Conservation (phyloP, 75 land plant species). For the Larix kaempferi region DNA sequence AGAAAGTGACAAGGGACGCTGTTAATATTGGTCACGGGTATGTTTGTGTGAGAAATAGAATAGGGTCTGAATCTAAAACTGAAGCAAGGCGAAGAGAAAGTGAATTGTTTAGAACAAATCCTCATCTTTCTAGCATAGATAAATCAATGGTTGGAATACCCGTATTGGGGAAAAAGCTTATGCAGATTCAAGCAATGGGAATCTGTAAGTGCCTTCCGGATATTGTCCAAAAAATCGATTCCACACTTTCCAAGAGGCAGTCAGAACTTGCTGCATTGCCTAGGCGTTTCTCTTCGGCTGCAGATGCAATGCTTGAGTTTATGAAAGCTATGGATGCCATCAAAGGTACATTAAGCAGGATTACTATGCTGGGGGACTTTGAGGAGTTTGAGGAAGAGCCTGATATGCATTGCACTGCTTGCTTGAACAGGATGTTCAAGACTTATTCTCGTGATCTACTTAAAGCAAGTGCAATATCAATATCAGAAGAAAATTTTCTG, state of each 20-base stretch:
- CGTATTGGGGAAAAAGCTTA: slow-evolving; percentile 15
- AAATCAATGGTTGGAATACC: slow-evolving; percentile 29
- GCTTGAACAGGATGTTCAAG: slow-evolving; percentile 12
- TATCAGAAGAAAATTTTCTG: not conserved
- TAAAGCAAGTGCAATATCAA: not conserved
- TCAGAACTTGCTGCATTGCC: slow-evolving; percentile 15
- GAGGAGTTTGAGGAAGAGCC: slow-evolving; percentile 12
- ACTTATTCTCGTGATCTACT: slow-evolving; percentile 13
- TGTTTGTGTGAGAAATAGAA: slow-evolving; percentile 30
- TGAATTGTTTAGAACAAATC: slow-evolving; percentile 20
- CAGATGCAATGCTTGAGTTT: slow-evolving; percentile 19
- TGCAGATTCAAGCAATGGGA: slow-evolving; percentile 23
- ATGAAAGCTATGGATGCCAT: slow-evolving; percentile 2
- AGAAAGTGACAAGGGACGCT: slow-evolving; percentile 34
- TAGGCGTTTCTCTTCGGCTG: not conserved
- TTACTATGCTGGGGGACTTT: slow-evolving; percentile 12
- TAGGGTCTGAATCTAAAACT: slow-evolving; percentile 13
- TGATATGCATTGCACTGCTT: slow-evolving; percentile 17
- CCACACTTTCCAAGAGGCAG: slow-evolving; percentile 12
- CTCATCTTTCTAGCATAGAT: slow-evolving; percentile 11
- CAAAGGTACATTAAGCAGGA: not conserved
- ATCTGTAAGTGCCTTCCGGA: slow-evolving; percentile 14
- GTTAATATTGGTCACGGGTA: slow-evolving; percentile 37
- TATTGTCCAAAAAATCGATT: slow-evolving; percentile 12
- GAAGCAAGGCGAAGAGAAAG: slow-evolving; percentile 16